Conservation (phyloP, 148 eudicot genomes). For the Dianthus caryophyllus region DNA sequence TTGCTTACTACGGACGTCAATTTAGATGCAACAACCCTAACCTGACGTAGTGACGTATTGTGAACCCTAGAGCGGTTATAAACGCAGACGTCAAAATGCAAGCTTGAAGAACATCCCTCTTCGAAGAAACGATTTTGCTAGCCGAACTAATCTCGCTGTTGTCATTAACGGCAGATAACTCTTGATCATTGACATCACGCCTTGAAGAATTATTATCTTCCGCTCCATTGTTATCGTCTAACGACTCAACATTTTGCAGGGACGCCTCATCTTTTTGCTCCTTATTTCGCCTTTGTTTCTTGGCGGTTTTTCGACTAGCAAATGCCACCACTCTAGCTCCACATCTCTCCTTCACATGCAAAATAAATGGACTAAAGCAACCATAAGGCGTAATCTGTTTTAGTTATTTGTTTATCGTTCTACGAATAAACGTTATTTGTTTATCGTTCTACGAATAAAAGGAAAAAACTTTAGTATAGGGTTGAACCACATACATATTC, state of each 20-base stretch:
- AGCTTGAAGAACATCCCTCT: conserved; percentile 71
- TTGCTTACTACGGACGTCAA: background rate
- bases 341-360: conserved; percentile 27
- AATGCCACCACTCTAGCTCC: conserved; percentile 40
- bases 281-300: conserved; percentile 42
- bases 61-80: conserved; percentile 64
- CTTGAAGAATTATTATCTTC: conserved; percentile 18
- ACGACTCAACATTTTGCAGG: conserved; percentile 20
- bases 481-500: background rate
- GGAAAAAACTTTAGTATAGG: too few relatives aligned
- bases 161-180: conserved; percentile 25
- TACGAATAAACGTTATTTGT: too few relatives aligned
- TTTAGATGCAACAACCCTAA: conserved; percentile 13
- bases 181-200: conserved; percentile 19
- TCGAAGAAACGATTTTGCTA: conserved; percentile 37
- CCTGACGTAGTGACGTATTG: conserved; percentile 85
- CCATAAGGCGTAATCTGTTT: background rate
- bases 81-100: conserved; percentile 71
- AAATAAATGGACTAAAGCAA: conserved; percentile 4
- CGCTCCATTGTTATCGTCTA: conserved; percentile 31
- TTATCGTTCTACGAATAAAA: too few relatives aligned
- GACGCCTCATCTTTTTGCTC: conserved; percentile 31
- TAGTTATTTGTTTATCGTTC: too few relatives aligned
- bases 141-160: conserved; percentile 25
- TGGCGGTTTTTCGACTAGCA: conserved; percentile 51